Evolutionary conservation across 805 yeast genomes (phyloP).

Genomic region (Brettanomyces custersianus): DNA sequence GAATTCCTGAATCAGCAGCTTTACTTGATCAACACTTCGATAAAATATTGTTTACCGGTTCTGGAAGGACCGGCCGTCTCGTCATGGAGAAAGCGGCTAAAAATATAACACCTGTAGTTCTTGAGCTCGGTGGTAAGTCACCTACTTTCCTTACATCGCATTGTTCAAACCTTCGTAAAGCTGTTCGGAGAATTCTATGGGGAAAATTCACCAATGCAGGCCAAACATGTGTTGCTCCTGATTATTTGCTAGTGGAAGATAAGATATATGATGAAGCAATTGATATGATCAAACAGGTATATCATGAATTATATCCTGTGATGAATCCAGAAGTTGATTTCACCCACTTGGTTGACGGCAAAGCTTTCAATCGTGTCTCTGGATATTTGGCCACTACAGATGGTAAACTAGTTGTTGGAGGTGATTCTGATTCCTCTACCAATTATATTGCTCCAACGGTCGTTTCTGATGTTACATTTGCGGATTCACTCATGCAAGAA

Average conservation of each 20-base stretch:
- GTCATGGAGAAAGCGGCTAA: constrained; percentile 80
- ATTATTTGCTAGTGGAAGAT: constrained; percentile 66
- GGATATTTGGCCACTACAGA: constrained; percentile 36
- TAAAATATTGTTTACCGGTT: constrained; percentile 83
- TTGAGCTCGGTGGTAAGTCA: constrained; percentile 90
- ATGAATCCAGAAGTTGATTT: constrained; percentile 30
- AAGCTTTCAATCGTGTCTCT: constrained; percentile 40
- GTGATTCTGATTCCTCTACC: constrained; percentile 25
- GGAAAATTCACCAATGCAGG: constrained; percentile 77
- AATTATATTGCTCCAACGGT: constrained; percentile 67
- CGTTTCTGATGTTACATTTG: constrained; percentile 49
- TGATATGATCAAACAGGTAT: constrained; percentile 30
- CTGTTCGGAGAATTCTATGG: constrained; percentile 62
- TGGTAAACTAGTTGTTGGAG: constrained; percentile 46
- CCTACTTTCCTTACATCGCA: constrained; percentile 52
- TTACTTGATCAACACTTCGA: constrained; percentile 59
- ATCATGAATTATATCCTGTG: constrained; percentile 36
- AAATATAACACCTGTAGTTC: constrained; percentile 65
- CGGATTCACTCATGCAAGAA: constrained; percentile 60
- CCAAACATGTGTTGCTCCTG: constrained; percentile 87
- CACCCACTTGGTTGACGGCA: constrained; percentile 53
- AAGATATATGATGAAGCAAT: constrained; percentile 45
- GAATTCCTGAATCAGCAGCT: constrained; percentile 46
- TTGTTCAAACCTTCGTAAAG: constrained; percentile 31
- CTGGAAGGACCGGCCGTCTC: constrained; percentile 63